A percentile compares a stretch with the other conserved stretches of the same genome.
Evolutionary conservation across 768 basidiomycete genomes (phyloP).

Genomic region (Tricholoma bakamatsutake): DNA sequence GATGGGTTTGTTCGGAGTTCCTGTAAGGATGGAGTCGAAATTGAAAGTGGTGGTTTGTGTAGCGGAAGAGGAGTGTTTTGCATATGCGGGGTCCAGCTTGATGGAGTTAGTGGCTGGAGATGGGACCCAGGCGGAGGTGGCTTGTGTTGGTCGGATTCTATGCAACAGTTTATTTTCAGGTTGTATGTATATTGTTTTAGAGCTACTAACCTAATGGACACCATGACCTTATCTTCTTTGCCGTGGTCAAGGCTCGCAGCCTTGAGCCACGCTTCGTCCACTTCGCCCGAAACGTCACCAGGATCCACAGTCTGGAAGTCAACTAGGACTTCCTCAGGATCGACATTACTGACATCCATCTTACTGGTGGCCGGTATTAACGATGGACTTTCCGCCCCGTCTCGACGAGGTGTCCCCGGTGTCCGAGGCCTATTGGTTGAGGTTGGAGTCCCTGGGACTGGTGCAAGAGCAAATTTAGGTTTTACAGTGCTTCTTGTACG

Average conservation of each 20-base stretch:
- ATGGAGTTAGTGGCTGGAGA: conserved; percentile 41
- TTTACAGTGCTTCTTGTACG: conserved; percentile 16
- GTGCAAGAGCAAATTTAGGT: conserved; percentile 30
- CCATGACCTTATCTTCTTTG: conserved; percentile 82
- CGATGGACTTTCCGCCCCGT: conserved; percentile 42
- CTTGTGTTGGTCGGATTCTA: conserved; percentile 60
- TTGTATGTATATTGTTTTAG: background rate
- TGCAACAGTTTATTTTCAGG: background rate
- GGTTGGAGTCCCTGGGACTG: conserved; percentile 52
- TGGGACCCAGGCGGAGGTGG: conserved; percentile 51
- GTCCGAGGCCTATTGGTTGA: conserved; percentile 46
- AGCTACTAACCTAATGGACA: conserved; percentile 63
- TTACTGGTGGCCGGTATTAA: conserved; percentile 47
- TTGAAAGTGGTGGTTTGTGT: conserved; percentile 39
- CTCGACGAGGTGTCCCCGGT: conserved; percentile 43
- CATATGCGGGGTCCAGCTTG: conserved; percentile 52
- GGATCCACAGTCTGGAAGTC: conserved; percentile 70
- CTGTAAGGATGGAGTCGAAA: conserved; percentile 74
- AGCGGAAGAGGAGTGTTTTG: conserved; percentile 35
- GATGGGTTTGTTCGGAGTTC: conserved; percentile 72
- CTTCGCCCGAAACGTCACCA: conserved; percentile 60
- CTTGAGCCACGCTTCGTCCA: conserved; percentile 53
- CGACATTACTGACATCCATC: conserved; percentile 72
- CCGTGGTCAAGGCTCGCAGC: conserved; percentile 45
- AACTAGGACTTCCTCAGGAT: conserved; percentile 70